Conservation (phyloP, 805 yeast species). For the Candida incommunis region DNA sequence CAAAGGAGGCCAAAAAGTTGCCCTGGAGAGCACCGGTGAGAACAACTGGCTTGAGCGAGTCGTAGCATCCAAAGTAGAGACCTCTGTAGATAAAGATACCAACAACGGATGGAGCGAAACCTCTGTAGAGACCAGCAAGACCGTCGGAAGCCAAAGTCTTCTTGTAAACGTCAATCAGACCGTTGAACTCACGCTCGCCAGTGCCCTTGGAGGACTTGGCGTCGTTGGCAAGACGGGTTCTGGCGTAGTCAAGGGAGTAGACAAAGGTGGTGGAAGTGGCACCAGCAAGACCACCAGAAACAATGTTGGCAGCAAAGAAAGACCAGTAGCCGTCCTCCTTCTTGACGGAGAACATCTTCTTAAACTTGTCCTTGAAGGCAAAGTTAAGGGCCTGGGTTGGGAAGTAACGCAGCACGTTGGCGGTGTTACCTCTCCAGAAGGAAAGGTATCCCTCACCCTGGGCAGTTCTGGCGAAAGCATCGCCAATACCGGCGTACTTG, state of each 20-base stretch:
- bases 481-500: conserved; percentile 75
- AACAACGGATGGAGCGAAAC: conserved; percentile 91
- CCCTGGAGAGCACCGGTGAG: conserved; percentile 84
- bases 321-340: conserved; percentile 73
- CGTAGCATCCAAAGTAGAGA: conserved; percentile 92
- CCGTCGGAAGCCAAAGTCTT: conserved; percentile 88
- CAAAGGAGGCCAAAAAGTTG: conserved; percentile 82
- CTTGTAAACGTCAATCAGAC: conserved; percentile 87
- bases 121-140: conserved; percentile 94
- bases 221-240: conserved; percentile 95
- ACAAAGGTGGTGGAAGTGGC: conserved; percentile 80
- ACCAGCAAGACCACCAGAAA: conserved; percentile 96
- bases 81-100: conserved; percentile 97
- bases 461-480: conserved; percentile 86
- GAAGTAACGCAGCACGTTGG: conserved; percentile 93
- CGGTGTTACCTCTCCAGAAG: conserved; percentile 98
- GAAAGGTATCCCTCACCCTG: conserved; percentile 78
- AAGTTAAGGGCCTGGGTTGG: conserved; percentile 95
- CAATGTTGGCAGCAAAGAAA: conserved; percentile 91
- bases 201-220: conserved; percentile 59
- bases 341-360: conserved; percentile 85
- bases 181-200: conserved; percentile 89
- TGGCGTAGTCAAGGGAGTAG: conserved; percentile 90
- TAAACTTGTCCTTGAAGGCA: conserved; percentile 92
- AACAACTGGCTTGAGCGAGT: conserved; percentile 82